Evolutionary conservation across 768 basidiomycete genomes (phyloP).

Genomic region (Amanita brunnescens): DNA sequence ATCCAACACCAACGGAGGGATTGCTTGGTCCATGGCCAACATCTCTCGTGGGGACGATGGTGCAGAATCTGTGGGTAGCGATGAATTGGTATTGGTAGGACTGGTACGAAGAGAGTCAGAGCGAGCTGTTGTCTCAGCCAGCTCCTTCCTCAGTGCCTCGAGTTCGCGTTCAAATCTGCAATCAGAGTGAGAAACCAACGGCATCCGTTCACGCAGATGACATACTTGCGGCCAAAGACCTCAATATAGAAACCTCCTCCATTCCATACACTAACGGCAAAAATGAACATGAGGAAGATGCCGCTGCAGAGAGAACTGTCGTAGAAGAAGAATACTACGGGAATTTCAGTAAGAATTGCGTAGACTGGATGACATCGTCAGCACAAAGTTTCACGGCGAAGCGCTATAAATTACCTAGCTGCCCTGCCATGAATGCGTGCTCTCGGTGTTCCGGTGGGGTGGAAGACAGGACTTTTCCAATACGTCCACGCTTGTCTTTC

Average conservation of each 20-base stretch:
- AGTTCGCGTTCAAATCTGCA: slow-evolving; percentile 86
- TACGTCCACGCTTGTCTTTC: slow-evolving; percentile 78
- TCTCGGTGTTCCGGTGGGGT: slow-evolving; percentile 58
- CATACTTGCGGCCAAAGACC: slow-evolving; percentile 93
- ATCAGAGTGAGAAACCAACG: slow-evolving; percentile 11
- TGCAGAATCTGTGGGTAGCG: slow-evolving; percentile 26
- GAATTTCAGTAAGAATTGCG: slow-evolving; percentile 76
- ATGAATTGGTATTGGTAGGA: slow-evolving; percentile 39
- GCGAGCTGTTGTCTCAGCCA: slow-evolving; percentile 60
- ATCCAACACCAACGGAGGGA: slow-evolving; percentile 21
- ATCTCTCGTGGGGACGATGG: not conserved
- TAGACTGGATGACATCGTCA: slow-evolving; percentile 46
- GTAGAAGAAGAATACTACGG: slow-evolving; percentile 78
- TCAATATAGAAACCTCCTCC: slow-evolving; percentile 95
- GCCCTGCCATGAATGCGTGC: slow-evolving; percentile 74
- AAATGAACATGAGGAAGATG: slow-evolving; percentile 69
- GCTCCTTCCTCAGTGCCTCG: slow-evolving; percentile 82
- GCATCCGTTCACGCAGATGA: slow-evolving; percentile 11
- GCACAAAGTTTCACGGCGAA: not conserved
- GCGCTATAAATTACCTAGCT: slow-evolving; percentile 45
- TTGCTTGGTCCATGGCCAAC: slow-evolving; percentile 2
- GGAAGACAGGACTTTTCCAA: slow-evolving; percentile 61
- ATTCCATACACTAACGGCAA: slow-evolving; percentile 90
- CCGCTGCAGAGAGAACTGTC: slow-evolving; percentile 72
- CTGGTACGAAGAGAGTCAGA: slow-evolving; percentile 38